phyloP scores from a whole-genome alignment of 129 eudicot species.

The Pulicaria dysenterica region DNA sequence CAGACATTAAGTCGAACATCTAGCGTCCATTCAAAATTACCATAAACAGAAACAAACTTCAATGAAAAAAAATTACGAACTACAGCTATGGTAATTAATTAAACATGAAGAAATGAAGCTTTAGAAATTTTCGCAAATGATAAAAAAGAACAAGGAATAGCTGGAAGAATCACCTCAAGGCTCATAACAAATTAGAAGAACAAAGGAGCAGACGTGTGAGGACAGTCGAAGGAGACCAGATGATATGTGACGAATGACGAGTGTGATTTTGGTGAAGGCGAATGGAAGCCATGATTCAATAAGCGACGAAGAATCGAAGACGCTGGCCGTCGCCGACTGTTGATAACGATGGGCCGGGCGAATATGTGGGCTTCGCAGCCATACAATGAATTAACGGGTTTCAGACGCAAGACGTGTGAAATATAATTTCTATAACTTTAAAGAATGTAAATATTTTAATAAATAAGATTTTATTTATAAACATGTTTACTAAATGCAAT shows the following conservation, averaged over 20 bases:
- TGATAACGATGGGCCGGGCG: too few species aligned
- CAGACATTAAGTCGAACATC: constrained; percentile 32
- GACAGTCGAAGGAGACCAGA: background rate
- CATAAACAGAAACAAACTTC: background rate
- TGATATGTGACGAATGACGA: too few species aligned
- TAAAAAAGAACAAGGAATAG: background rate
- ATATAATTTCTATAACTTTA: too few species aligned
- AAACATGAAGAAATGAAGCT: background rate
- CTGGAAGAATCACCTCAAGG: background rate
- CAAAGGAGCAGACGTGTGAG: background rate
- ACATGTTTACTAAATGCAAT: too few species aligned
- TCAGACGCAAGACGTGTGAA: too few species aligned
- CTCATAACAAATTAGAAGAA: background rate
- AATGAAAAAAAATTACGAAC: background rate
- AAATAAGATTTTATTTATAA: too few species aligned
- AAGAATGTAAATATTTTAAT: too few species aligned
- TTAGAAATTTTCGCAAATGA: background rate
- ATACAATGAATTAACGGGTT: too few species aligned
- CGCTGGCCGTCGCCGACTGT: too few species aligned
- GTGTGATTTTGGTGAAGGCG: background rate
- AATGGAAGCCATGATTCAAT: background rate
- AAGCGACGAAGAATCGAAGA: too few species aligned
- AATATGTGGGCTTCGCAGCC: too few species aligned
- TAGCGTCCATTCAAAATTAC: constrained; percentile 1
- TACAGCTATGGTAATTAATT: background rate